phyloP scores from a whole-genome alignment of 352 stramenopile species.

The Aphanomyces euteiches region DNA sequence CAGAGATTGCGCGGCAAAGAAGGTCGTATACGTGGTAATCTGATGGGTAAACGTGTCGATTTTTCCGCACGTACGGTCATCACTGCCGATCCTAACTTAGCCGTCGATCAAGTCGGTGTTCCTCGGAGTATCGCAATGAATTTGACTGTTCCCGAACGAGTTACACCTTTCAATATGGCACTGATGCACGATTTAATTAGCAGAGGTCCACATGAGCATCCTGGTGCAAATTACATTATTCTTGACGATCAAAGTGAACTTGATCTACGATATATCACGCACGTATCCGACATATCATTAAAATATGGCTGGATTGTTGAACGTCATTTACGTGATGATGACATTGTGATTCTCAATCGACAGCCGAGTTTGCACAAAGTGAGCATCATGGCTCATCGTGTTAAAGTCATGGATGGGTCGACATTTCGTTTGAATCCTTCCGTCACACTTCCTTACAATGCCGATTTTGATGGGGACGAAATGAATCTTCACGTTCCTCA shows the following conservation, averaged over 20 bases:
- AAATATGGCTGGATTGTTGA: conserved; percentile 99
- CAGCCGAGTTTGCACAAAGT: conserved; percentile 99
- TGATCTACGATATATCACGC: conserved; percentile 97
- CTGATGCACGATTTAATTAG: conserved; percentile 94
- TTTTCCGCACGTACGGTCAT: conserved; percentile 99
- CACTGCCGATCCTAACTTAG: conserved; percentile 98
- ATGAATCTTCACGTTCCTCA: conserved; percentile 99
- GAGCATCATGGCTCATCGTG: conserved; percentile 99
- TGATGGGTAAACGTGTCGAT: conserved; percentile 99
- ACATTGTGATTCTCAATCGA: conserved; percentile 99
- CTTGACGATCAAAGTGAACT: conserved; percentile 95
- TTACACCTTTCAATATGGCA: conserved; percentile 98
- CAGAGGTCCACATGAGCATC: conserved; percentile 95
- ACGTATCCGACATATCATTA: conserved; percentile 93
- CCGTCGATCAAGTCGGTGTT: conserved; percentile 98
- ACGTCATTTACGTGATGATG: conserved; percentile 96
- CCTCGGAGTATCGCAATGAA: conserved; percentile 98
- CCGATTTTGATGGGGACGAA: conserved; percentile 99
- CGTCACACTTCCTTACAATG: conserved; percentile 98
- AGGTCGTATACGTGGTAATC: conserved; percentile 97
- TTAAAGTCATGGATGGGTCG: conserved; percentile 99
- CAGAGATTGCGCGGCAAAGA: conserved; percentile 97
- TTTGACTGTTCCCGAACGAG: conserved; percentile 96
- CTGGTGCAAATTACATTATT: conserved; percentile 98
- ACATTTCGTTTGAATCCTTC: conserved; percentile 99